Evolutionary conservation across 306 rosid species (phyloP).

Genomic region (Begonia masoniana): DNA sequence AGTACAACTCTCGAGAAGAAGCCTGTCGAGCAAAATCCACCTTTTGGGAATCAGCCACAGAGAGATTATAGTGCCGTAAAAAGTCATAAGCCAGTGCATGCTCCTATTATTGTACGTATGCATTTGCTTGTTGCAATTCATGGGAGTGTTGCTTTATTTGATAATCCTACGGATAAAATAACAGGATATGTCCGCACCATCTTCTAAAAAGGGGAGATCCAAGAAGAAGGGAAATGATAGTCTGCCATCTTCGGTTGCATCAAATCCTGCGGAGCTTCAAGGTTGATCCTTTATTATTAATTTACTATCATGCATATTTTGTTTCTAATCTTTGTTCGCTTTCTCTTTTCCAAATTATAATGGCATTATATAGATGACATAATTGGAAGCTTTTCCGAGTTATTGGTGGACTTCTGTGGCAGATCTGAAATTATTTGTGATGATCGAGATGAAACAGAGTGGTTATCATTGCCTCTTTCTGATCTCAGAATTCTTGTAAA

Average conservation of each 20-base stretch:
- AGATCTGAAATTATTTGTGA: slow-evolving; percentile 61
- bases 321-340: neutral
- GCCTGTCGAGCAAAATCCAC: slow-evolving; percentile 33
- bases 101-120: slow-evolving; percentile 41
- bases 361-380: slow-evolving; percentile 37
- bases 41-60: slow-evolving; percentile 32
- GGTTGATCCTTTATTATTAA: slow-evolving; percentile 32
- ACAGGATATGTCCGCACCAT: slow-evolving; percentile 60
- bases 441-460: slow-evolving; percentile 85
- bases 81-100: slow-evolving; percentile 28
- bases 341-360: slow-evolving; percentile 3
- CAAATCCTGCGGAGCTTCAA: slow-evolving; percentile 54
- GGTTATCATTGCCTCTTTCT: slow-evolving; percentile 67
- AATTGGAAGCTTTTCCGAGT: slow-evolving; percentile 46
- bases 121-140: slow-evolving; percentile 13
- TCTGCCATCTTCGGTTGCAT: slow-evolving; percentile 24
- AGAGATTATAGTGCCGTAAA: slow-evolving; percentile 36
- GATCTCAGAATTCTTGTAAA: slow-evolving; percentile 74
- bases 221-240: slow-evolving; percentile 54
- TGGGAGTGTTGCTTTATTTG: slow-evolving; percentile 13
- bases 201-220: slow-evolving; percentile 66
- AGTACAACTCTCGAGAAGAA: slow-evolving; percentile 51
- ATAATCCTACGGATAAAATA: slow-evolving; percentile 28
- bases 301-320: slow-evolving; percentile 9
- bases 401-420: slow-evolving; percentile 63